Percentiles rank a stretch among this genome's conserved stretches.
Evolutionary conservation across 441 rosid species (phyloP).

Genomic region (Populus hybrid): DNA sequence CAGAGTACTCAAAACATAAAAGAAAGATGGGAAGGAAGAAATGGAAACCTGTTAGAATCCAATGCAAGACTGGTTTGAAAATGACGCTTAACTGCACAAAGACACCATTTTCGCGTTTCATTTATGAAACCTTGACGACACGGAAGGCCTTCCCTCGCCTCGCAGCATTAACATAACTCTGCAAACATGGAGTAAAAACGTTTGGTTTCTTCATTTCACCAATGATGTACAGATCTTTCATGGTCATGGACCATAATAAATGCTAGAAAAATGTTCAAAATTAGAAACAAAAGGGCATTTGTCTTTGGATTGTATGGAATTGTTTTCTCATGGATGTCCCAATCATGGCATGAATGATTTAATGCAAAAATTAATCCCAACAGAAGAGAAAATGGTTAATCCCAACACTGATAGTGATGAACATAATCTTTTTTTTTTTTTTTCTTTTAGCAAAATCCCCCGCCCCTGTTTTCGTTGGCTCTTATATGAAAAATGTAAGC

Average conservation of each 20-base stretch:
- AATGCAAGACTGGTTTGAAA: conserved; percentile 30
- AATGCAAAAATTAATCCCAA: not conserved
- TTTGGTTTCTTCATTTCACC: conserved; percentile 21
- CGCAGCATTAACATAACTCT: not conserved
- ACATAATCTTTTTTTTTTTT: not conserved
- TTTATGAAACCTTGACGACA: not conserved
- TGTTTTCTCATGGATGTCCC: not conserved
- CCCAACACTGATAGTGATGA: not conserved
- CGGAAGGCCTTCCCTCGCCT: not conserved
- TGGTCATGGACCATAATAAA: conserved; percentile 30
- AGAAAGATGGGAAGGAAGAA: not conserved
- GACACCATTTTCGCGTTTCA: conserved; percentile 12
- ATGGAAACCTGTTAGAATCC: conserved; percentile 30
- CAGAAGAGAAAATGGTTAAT: too few species aligned
- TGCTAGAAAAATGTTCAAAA: conserved; percentile 6
- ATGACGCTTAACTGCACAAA: conserved; percentile 30
- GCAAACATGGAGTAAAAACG: not conserved
- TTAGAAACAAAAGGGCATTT: conserved; percentile 20
- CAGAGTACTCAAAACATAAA: not conserved
- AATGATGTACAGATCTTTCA: conserved; percentile 7
- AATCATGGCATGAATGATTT: not conserved
- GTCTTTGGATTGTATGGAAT: not conserved
- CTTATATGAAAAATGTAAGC: too few species aligned
- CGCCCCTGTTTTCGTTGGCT: not conserved
- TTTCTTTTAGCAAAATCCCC: not conserved